Base-by-base conservation (phyloP, 768 basidiomycete species). In the Tulasnella sp. region DNA sequence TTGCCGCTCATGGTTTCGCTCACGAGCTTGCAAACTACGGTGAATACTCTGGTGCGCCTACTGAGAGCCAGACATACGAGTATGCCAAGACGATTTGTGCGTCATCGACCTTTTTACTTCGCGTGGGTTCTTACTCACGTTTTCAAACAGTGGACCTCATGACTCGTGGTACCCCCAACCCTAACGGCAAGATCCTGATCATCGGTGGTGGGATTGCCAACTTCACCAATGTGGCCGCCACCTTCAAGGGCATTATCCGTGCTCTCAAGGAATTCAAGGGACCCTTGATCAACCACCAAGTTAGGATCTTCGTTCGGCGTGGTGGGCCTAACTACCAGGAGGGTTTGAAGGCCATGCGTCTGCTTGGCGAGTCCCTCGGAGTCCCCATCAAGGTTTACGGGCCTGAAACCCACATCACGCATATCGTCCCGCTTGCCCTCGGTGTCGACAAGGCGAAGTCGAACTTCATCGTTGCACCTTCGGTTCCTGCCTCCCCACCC, bases 241-340 rank as follows among this genome's bases (percentile, higher is more conserved):
- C 94, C 59, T 99, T 99, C 86, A 97, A 98, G 78, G 94, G 94
- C 61, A 99, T 98, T 77, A 99, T 99, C 71, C 86, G 83, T 42
- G 93, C 96, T 15, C 78, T 99, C 63, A 85, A 94, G 75, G 86
- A 92, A 71, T 91, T 78, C 80, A 91, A 91, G 76, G 73, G 77
- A 41, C 83, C 81, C 53, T 79, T 98, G 62, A 84, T 89, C 66
- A 73, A 75, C 48, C 84, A 90, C 73, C 73, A 81, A 56, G 93
- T 97, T 72, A 84, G 82, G 72, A 97, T 98, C 72, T 99, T 87
- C 67, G 92, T 98, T 48, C 88, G 94, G 66, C 91, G 94, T 68
- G 94, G 93, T 69, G 94, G 94, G 12, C 96, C 96, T 61, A 99
- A 98, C 79, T 99, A 96, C 77, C 96, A 99, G 75, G 94, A 97